phyloP scores from a whole-genome alignment of 208 protist genomes.

The Leishmania turanica region DNA sequence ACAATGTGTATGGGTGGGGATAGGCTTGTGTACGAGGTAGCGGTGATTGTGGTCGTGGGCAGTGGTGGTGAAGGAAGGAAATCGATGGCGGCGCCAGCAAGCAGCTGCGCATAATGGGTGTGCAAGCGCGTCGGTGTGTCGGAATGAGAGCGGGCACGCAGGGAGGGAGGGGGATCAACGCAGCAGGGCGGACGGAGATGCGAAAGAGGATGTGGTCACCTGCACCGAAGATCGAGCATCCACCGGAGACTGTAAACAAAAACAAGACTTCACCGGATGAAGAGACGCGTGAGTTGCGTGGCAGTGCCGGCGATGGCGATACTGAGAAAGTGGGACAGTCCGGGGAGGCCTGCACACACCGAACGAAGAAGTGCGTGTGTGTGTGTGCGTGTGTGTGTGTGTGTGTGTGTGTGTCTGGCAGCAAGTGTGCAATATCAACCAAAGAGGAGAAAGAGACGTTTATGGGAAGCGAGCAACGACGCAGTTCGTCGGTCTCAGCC shows the following conservation, averaged over 20 bases:
- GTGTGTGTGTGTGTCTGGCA: background rate
- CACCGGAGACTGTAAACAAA: background rate
- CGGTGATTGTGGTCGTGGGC: background rate
- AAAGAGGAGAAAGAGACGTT: background rate
- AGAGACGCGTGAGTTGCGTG: background rate
- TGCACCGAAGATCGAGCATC: background rate
- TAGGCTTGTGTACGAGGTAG: background rate
- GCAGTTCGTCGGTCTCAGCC: background rate
- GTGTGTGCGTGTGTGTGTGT: background rate
- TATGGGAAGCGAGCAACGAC: background rate
- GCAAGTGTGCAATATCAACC: background rate
- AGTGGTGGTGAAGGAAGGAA: background rate
- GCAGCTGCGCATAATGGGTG: no score
- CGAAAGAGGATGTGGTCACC: background rate
- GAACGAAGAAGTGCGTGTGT: background rate
- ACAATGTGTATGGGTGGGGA: background rate
- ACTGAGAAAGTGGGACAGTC: background rate
- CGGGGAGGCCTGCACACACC: background rate
- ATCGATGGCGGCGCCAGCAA: background rate
- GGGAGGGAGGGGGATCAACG: background rate
- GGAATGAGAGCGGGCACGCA: background rate
- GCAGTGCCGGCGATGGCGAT: background rate
- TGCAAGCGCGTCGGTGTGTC: background rate
- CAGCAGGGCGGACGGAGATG: background rate
- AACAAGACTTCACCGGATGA: no score